A percentile compares a stretch with the other conserved stretches of the same genome.
These are phyloP conservation scores for Rhododendron ferrugineum DNA, from an alignment of 148 eudicot species.

Conservation along the genomic window DNA sequence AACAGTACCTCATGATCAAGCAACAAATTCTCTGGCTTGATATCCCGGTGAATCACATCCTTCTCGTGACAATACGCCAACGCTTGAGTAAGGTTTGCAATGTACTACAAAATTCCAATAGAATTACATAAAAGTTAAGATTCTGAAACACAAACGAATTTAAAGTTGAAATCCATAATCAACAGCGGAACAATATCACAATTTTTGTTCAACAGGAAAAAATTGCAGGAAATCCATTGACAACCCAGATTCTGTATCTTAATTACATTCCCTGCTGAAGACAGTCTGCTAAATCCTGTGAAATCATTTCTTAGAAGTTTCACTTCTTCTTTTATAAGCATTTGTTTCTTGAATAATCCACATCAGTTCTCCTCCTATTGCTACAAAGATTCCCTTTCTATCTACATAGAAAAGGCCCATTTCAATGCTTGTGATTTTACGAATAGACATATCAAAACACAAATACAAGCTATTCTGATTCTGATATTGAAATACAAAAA, in stretches of 20 bases:
- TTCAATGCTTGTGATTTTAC: not conserved
- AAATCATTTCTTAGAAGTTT: not conserved
- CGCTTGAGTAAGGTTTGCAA: conserved; percentile 75
- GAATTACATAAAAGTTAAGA: not conserved
- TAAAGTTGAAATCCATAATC: not conserved
- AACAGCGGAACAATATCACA: not conserved
- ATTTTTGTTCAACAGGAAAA: not conserved
- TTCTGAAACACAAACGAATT: not conserved
- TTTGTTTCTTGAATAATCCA: not conserved
- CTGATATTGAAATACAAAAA: not conserved
- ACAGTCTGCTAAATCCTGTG: not conserved
- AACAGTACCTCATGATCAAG: conserved; percentile 79
- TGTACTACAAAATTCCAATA: conserved; percentile 39
- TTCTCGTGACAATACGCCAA: conserved; percentile 83
- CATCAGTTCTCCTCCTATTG: not conserved
- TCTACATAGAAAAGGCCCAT: not conserved
- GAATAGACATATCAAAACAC: not conserved
- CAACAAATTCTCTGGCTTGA: conserved; percentile 87
- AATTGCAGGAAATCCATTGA: not conserved
- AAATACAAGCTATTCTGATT: not conserved
- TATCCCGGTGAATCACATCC: conserved; percentile 90
- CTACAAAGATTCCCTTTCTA: not conserved
- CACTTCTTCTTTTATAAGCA: not conserved
- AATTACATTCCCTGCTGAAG: not conserved
- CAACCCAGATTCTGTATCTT: not conserved